Conservation (phyloP, 768 basidiomycete genomes). For the Cytidiella melzeri region DNA sequence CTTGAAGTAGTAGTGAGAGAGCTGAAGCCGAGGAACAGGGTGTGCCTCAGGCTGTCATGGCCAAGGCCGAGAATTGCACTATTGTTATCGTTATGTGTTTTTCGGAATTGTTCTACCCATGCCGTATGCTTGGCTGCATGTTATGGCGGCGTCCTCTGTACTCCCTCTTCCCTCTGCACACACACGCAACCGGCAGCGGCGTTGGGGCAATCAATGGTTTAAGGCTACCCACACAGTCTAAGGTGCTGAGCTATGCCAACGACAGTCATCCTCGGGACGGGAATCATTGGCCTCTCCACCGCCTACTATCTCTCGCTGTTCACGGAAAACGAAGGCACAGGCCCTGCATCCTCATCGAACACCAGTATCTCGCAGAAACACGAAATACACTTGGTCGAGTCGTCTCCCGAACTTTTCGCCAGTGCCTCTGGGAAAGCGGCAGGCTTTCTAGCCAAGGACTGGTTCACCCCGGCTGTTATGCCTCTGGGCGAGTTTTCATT, state of each 20-base stretch:
- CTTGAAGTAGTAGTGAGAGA: too few relatives aligned
- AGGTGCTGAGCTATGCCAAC: conserved; percentile 23
- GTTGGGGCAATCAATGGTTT: too few relatives aligned
- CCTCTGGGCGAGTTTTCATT: conserved; percentile 31
- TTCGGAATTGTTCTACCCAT: too few relatives aligned
- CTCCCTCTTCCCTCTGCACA: too few relatives aligned
- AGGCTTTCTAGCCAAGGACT: conserved; percentile 40
- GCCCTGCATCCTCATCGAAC: conserved; percentile 3
- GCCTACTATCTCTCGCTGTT: conserved; percentile 34
- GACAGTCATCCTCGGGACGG: conserved; percentile 40
- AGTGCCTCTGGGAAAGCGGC: conserved; percentile 30
- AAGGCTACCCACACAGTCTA: too few relatives aligned
- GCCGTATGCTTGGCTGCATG: too few relatives aligned
- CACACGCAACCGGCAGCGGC: too few relatives aligned
- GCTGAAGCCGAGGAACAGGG: too few relatives aligned
- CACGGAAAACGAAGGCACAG: conserved; percentile 14
- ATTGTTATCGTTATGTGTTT: too few relatives aligned
- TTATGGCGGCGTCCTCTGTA: too few relatives aligned
- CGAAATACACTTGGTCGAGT: conserved; percentile 37
- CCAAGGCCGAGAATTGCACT: too few relatives aligned
- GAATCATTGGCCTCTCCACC: conserved; percentile 41
- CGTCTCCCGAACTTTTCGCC: conserved; percentile 30
- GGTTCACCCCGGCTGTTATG: conserved; percentile 26
- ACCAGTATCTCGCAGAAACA: conserved; percentile 10
- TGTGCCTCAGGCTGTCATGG: too few relatives aligned